Percentiles rank a stretch among this genome's conserved stretches.
These are phyloP conservation scores for Leucogyrophana mollusca DNA, from an alignment of 768 basidiomycete species.

Conservation along the genomic window DNA sequence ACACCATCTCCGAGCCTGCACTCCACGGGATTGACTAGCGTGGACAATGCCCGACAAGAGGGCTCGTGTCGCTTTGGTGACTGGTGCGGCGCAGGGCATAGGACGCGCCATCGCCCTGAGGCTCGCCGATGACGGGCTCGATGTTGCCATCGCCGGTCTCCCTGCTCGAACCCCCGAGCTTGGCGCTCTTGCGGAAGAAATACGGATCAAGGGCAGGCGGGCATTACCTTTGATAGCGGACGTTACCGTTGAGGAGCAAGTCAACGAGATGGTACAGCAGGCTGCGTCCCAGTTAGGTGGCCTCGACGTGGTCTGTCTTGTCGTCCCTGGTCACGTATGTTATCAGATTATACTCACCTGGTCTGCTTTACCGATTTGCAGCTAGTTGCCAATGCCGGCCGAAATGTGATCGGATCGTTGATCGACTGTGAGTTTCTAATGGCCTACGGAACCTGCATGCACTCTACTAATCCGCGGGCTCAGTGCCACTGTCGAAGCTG, in stretches of 20 bases:
- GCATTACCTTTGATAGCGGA: constrained; percentile 27
- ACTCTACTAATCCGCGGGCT: too few species aligned
- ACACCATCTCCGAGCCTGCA: too few species aligned
- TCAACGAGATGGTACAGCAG: constrained; percentile 33
- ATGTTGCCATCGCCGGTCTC: constrained; percentile 43
- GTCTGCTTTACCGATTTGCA: background rate
- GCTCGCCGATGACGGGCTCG: constrained; percentile 45
- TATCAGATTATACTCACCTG: background rate
- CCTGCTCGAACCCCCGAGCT: constrained; percentile 19
- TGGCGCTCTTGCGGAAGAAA: constrained; percentile 16
- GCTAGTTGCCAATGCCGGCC: constrained; percentile 5
- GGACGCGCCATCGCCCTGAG: constrained; percentile 45
- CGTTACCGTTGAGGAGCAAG: constrained; percentile 36
- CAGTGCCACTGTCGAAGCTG: constrained; percentile 18
- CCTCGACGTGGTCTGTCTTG: constrained; percentile 39
- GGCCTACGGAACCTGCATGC: too few species aligned
- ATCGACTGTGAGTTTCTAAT: constrained; percentile 2
- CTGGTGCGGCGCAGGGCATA: constrained; percentile 45
- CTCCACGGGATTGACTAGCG: too few species aligned
- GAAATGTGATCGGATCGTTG: background rate
- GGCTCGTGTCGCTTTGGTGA: constrained; percentile 37
- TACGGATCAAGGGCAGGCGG: constrained; percentile 15
- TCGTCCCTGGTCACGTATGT: too few species aligned
- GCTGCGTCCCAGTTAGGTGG: constrained; percentile 32
- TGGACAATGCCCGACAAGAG: background rate